Evolutionary conservation across 225 moss, liverwort and hornwort species (phyloP).

Genomic region (Physcomitrium patens): DNA sequence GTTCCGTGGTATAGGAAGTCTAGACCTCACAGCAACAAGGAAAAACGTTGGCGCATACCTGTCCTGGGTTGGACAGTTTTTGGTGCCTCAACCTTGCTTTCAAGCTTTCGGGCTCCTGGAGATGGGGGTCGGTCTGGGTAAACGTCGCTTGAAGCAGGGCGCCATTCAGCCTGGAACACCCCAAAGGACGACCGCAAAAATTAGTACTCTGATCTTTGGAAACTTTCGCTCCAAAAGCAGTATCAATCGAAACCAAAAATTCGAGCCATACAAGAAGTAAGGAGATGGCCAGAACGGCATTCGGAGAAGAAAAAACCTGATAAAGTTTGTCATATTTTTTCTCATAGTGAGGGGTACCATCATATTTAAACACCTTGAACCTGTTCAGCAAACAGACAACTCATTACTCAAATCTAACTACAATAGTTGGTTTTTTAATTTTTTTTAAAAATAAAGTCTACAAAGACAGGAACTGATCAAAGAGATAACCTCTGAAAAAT

Average conservation of each 20-base stretch:
- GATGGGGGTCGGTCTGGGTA: constrained; percentile 62
- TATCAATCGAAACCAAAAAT: neutral
- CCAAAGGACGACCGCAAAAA: constrained; percentile 17
- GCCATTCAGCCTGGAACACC: constrained; percentile 67
- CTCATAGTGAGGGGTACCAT: constrained; percentile 76
- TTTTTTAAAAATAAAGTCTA: neutral
- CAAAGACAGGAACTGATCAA: constrained; percentile 2
- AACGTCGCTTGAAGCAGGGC: constrained; percentile 48
- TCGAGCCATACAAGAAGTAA: neutral
- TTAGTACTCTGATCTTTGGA: neutral
- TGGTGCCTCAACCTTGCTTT: constrained; percentile 40
- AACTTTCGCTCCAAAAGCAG: neutral
- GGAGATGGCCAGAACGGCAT: neutral
- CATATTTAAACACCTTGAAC: constrained; percentile 86
- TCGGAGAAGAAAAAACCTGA: constrained; percentile 59
- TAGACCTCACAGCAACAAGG: neutral
- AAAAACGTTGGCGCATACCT: neutral
- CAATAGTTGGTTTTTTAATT: neutral
- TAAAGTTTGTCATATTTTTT: constrained; percentile 80
- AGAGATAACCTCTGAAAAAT: neutral
- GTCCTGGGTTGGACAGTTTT: constrained; percentile 3
- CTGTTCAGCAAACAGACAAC: constrained; percentile 42
- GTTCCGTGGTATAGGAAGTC: neutral
- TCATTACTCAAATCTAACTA: neutral
- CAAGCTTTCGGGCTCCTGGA: constrained; percentile 40